Base-by-base conservation (phyloP, 345 rosid species). In the Iberis pinnata region DNA sequence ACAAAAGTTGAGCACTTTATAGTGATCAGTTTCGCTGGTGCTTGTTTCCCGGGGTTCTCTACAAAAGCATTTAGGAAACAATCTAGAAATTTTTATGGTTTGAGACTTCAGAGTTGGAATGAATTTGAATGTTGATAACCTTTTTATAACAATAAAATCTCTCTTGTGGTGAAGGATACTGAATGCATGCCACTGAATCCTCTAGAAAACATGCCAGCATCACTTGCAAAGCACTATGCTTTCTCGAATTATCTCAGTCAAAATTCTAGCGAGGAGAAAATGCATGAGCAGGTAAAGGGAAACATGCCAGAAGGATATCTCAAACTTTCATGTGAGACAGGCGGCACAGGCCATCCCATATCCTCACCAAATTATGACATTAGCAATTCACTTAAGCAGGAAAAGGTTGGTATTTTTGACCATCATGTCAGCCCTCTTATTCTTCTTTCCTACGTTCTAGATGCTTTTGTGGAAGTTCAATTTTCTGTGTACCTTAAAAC, bases 141-240 rank as follows among this genome's bases (percentile, higher is more conserved):
- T 24, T n/a, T n/a, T n/a, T 15, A 35, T 57, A 42, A 65, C 57
- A 53, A 46, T 45, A 31, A 12, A 42, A 51, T 36, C 46, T 36
- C 41, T 55, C 64, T 53, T 71, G 46, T 66, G 48, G 57, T 76
- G 75, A 74, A 86, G 95, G 95, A 86, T 72, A 75, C 74, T 51
- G 81, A 86, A 70, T 86, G 89, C 79, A 82, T 86, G 95, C 89
- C 95, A 40, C 63, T 67, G 63, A 78, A 80, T 72, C 81, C 73
- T 4, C 27, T 60, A 62, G 89, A 82, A 69, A 86, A 80, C 59
- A 61, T 82, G 80, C 95, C 89, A 26, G 79, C 85, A 61, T 80
- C 95, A 64, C 78, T 86, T 57, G 70, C 58, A 29, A 75, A 70
- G 58, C 80, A 70, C 36, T 70, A 48, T 73, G 46, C 62, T 58